A percentile compares a stretch with the other conserved stretches of the same genome.
Conservation (phyloP, 2,329 filamentous ascomycete genomes). For the Colletotrichum truncatum region DNA sequence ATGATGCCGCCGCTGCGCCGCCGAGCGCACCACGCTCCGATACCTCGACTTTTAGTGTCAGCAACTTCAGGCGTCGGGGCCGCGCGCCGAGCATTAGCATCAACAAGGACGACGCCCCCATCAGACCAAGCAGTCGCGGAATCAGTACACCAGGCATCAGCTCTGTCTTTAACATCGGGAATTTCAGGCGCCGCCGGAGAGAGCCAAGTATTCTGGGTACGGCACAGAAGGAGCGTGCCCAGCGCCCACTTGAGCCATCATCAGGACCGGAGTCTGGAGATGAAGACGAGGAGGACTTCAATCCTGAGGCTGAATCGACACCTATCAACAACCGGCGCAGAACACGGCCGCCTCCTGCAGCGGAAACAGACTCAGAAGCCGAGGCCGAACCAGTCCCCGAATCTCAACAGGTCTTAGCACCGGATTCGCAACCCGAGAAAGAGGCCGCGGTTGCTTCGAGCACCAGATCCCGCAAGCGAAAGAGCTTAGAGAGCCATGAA, state of each 20-base stretch:
- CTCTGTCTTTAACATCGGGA: conserved; percentile 63
- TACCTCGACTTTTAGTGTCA: conserved; percentile 56
- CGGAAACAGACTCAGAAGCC: conserved; percentile 32
- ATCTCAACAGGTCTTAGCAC: conserved; percentile 36
- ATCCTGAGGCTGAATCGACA: conserved; percentile 74
- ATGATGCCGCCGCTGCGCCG: conserved; percentile 44
- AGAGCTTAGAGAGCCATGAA: conserved; percentile 57
- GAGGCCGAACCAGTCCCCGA: conserved; percentile 13
- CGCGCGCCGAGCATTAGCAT: conserved; percentile 58
- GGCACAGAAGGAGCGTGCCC: conserved; percentile 49
- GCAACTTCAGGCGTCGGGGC: conserved; percentile 53
- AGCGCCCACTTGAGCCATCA: conserved; percentile 32
- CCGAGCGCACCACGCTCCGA: conserved; percentile 48
- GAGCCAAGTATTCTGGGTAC: conserved; percentile 71
- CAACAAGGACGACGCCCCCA: conserved; percentile 59
- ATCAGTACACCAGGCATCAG: conserved; percentile 57
- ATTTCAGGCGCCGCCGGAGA: conserved; percentile 64
- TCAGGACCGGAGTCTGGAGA: conserved; percentile 25
- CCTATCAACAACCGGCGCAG: conserved; percentile 62
- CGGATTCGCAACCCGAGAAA: conserved; percentile 36
- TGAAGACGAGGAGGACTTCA: conserved; percentile 53
- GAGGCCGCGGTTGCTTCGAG: conserved; percentile 38
- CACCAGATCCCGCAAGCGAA: conserved; percentile 61
- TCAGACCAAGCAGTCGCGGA: conserved; percentile 61
- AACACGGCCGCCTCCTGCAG: conserved; percentile 38